A percentile compares a stretch with the other conserved stretches of the same genome.
These are phyloP conservation scores for Danielozyma ontarioensis DNA, from an alignment of 805 yeast genomes.

Conservation along the genomic window DNA sequence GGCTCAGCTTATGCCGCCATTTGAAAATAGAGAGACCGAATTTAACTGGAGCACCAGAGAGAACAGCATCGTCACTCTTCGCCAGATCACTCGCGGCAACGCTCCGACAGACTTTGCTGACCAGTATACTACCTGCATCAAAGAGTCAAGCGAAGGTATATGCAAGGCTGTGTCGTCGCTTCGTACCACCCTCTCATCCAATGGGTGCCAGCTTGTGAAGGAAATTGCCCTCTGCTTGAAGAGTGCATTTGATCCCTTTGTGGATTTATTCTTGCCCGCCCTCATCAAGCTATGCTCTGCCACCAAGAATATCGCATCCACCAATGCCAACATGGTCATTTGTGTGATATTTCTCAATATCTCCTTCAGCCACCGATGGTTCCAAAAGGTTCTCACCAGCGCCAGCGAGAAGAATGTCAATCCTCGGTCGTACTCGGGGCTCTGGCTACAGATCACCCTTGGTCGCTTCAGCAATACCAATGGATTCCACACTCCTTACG, in stretches of 20 bases:
- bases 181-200: slow-evolving; percentile 74
- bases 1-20: slow-evolving; percentile 25
- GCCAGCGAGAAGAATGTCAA: slow-evolving; percentile 65
- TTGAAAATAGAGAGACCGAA: slow-evolving; percentile 79
- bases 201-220: slow-evolving; percentile 72
- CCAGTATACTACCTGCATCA: slow-evolving; percentile 26
- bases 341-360: slow-evolving; percentile 52
- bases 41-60: slow-evolving; percentile 81
- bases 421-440: slow-evolving; percentile 64
- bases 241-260: slow-evolving; percentile 37
- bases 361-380: slow-evolving; percentile 47
- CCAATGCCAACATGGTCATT: slow-evolving; percentile 50
- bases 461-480: slow-evolving; percentile 42
- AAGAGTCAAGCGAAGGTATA: slow-evolving; percentile 46
- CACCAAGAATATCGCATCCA: slow-evolving; percentile 60
- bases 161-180: slow-evolving; percentile 65
- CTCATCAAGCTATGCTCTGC: slow-evolving; percentile 52
- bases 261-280: slow-evolving; percentile 45
- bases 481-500: slow-evolving; percentile 23
- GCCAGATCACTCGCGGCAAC: slow-evolving; percentile 61
- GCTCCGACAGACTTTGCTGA: slow-evolving; percentile 34
- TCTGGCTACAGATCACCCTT: slow-evolving; percentile 63
- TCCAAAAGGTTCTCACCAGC: slow-evolving; percentile 46
- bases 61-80: slow-evolving; percentile 47
- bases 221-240: slow-evolving; percentile 51